These are phyloP conservation scores for Fusarium sp. DNA, from an alignment of 2,329 filamentous ascomycete species.

Conservation along the genomic window DNA sequence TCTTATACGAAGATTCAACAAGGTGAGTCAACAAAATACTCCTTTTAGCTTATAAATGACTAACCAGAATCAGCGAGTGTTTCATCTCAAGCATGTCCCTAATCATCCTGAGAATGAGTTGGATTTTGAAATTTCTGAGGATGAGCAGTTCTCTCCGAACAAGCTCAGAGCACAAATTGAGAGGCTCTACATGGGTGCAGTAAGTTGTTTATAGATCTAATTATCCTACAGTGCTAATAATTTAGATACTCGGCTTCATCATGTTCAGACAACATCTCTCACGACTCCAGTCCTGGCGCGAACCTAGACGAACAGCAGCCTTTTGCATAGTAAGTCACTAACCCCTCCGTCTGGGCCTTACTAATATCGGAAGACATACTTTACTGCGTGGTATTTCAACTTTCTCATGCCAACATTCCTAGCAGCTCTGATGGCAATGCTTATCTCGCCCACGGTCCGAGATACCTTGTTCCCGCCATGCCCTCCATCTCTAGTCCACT, in stretches of 20 bases:
- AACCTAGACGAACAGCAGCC: constrained; percentile 69
- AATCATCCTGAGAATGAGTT: neutral
- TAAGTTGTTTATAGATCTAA: constrained; percentile 57
- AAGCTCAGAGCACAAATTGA: constrained; percentile 82
- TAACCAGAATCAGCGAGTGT: neutral
- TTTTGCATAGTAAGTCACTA: constrained; percentile 18
- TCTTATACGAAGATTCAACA: constrained; percentile 25
- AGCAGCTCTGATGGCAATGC: constrained; percentile 68
- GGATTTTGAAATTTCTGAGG: constrained; percentile 62
- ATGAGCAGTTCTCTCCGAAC: constrained; percentile 84
- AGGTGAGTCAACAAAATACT: neutral
- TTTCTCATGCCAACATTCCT: constrained; percentile 71
- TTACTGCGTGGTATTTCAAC: constrained; percentile 75
- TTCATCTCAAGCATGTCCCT: constrained; percentile 16
- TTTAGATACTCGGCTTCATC: neutral
- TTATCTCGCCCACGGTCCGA: constrained; percentile 72
- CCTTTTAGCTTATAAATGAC: neutral
- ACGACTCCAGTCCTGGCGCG: constrained; percentile 80
- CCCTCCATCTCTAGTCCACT: constrained; percentile 76
- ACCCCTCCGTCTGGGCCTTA: constrained; percentile 55
- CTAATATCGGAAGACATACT: constrained; percentile 55
- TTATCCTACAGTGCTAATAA: no score
- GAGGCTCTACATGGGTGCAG: constrained; percentile 80
- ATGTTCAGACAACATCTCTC: constrained; percentile 71
- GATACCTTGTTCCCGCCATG: constrained; percentile 77